phyloP scores from a whole-genome alignment of 169 alveolate species.

The Babesia sp. region DNA sequence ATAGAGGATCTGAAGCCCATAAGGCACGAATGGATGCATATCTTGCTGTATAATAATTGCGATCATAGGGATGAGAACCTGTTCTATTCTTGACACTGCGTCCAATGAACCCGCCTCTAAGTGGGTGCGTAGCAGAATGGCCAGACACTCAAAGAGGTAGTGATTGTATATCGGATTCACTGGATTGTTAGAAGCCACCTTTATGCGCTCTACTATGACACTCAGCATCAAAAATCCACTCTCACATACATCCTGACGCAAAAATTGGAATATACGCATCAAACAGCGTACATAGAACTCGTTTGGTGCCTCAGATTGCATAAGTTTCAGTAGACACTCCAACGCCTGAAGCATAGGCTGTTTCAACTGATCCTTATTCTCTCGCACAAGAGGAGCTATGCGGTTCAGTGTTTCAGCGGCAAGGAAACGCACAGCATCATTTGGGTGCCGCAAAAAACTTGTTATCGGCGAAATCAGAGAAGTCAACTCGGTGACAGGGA shows the following conservation, averaged over 20 bases:
- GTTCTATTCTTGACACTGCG: conserved; percentile 63
- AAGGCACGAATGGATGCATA: conserved; percentile 80
- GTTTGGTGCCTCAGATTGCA: conserved; percentile 44
- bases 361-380: conserved; percentile 36
- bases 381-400: conserved; percentile 23
- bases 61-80: conserved; percentile 65
- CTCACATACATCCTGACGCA: conserved; percentile 46
- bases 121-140: conserved; percentile 56
- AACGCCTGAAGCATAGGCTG: conserved; percentile 47
- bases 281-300: conserved; percentile 63
- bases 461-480: conserved; percentile 35
- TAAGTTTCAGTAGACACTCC: conserved; percentile 42
- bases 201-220: conserved; percentile 55
- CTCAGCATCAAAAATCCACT: conserved; percentile 63
- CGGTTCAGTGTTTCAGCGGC: conserved; percentile 62
- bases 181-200: conserved; percentile 76
- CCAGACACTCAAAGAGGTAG: conserved; percentile 77
- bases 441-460: conserved; percentile 21
- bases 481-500: conserved; percentile 43
- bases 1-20: conserved; percentile 71
- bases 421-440: conserved; percentile 63
- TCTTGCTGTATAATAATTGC: conserved; percentile 76
- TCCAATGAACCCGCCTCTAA: conserved; percentile 53
- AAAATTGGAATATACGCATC: conserved; percentile 49
- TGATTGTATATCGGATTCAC: conserved; percentile 83